Evolutionary conservation across 345 rosid species (phyloP).

Genomic region (Salix brachista): DNA sequence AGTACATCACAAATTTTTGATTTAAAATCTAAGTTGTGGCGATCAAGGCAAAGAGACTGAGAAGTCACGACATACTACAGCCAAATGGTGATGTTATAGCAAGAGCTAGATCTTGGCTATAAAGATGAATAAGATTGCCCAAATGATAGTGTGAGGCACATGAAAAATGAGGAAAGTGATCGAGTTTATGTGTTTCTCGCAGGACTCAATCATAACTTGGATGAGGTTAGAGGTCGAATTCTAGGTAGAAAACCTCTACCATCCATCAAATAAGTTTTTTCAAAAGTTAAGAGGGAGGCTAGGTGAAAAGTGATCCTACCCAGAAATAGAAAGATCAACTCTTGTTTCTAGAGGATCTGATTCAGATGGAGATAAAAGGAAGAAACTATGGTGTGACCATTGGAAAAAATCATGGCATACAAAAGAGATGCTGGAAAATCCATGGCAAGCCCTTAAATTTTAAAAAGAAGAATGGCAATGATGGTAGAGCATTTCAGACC

Average conservation of each 20-base stretch:
- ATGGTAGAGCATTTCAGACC: not conserved
- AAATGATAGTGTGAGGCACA: too few relatives aligned
- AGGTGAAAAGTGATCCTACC: not conserved
- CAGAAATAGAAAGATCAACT: not conserved
- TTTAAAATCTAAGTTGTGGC: too few relatives aligned
- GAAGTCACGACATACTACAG: too few relatives aligned
- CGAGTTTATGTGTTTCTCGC: not conserved
- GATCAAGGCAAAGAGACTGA: too few relatives aligned
- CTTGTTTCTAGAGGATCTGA: not conserved
- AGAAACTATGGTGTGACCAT: not conserved
- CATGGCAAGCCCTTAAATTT: not conserved
- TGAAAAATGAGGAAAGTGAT: not conserved
- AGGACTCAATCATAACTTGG: not conserved
- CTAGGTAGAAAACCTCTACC: not conserved
- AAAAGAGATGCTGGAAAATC: not conserved
- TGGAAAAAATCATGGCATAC: not conserved
- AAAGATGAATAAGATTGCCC: too few relatives aligned
- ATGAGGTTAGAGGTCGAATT: not conserved
- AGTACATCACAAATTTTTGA: too few relatives aligned
- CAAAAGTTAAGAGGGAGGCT: not conserved
- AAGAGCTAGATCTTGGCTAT: too few relatives aligned
- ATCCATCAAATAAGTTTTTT: too few relatives aligned
- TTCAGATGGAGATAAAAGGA: not conserved
- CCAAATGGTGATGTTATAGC: too few relatives aligned
- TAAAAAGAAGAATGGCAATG: not conserved